Percentiles rank a stretch among this genome's conserved stretches.
phyloP scores from a whole-genome alignment of 1,284 basidiomycete genomes.

The Tilletia setariae region DNA sequence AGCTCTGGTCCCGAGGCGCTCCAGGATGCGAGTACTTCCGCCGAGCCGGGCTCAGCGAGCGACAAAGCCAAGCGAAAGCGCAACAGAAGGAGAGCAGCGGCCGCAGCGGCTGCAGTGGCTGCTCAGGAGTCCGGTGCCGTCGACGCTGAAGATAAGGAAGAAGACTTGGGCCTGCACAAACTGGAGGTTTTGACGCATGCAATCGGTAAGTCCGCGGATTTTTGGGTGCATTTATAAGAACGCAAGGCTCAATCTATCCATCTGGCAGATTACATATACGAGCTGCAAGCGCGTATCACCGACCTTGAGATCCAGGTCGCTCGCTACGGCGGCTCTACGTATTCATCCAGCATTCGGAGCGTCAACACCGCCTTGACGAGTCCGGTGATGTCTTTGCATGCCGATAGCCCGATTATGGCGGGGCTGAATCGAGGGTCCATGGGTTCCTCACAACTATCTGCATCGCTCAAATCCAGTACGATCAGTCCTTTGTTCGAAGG shows the following conservation, averaged over 20 bases:
- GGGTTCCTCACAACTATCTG: background rate
- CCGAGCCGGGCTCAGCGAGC: background rate
- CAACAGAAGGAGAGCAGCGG: slow-evolving; percentile 31
- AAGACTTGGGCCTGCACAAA: slow-evolving; percentile 46
- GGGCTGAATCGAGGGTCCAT: background rate
- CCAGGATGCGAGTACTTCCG: background rate
- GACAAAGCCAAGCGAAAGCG: slow-evolving; percentile 40
- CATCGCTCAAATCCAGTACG: background rate
- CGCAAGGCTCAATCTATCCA: background rate
- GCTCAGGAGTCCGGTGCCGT: slow-evolving; percentile 23
- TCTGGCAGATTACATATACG: slow-evolving; percentile 40
- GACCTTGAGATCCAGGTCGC: slow-evolving; percentile 25
- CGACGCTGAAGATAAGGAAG: slow-evolving; percentile 32
- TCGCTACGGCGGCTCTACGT: background rate
- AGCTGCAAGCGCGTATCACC: slow-evolving; percentile 39
- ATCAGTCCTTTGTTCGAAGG: slow-evolving; percentile 8
- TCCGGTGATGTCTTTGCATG: slow-evolving; percentile 13
- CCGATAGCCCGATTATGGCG: slow-evolving; percentile 9
- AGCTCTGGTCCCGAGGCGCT: background rate
- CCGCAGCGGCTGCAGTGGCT: background rate
- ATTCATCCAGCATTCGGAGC: slow-evolving; percentile 7
- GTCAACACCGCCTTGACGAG: slow-evolving; percentile 12
- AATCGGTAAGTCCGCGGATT: slow-evolving; percentile 26
- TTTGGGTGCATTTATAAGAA: background rate
- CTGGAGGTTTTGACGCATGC: slow-evolving; percentile 46